phyloP scores from a whole-genome alignment of 129 eudicot species.

The Lactuca sativa region DNA sequence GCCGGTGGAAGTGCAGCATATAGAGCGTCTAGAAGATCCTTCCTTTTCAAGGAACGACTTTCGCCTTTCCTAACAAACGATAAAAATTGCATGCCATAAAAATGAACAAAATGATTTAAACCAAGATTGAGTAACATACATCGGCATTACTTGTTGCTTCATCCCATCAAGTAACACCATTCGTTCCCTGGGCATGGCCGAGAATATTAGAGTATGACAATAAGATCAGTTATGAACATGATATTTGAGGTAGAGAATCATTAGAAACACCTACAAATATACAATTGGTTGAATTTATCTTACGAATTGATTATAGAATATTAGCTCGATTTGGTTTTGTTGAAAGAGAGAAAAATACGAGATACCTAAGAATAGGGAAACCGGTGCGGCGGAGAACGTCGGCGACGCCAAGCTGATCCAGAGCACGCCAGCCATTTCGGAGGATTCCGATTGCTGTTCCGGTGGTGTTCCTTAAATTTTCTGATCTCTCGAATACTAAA shows the following conservation, averaged over 20 bases:
- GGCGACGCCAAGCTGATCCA: conserved; percentile 52
- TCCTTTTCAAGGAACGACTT: conserved; percentile 57
- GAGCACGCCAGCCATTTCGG: conserved; percentile 59
- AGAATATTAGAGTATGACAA: conserved; percentile 2
- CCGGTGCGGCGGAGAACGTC: conserved; percentile 38
- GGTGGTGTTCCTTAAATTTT: conserved; percentile 28
- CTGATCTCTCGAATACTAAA: conserved; percentile 44
- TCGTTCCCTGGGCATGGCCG: conserved; percentile 25
- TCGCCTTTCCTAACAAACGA: conserved; percentile 34
- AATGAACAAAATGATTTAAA: neutral
- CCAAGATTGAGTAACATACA: conserved; percentile 30
- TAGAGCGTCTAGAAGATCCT: conserved; percentile 51
- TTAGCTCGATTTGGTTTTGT: neutral
- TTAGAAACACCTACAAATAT: neutral
- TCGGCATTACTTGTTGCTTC: conserved; percentile 13
- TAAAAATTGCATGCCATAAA: neutral
- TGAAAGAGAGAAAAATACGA: neutral
- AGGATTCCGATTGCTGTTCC: conserved; percentile 43
- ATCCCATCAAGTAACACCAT: conserved; percentile 34
- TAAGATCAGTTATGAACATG: neutral
- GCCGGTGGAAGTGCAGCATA: conserved; percentile 58
- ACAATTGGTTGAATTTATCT: neutral
- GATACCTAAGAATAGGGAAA: neutral
- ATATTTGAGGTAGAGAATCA: neutral
- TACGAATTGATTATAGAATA: no score